Base-by-base conservation (phyloP, 352 stramenopile genomes). In the Halophytophthora polymorphica region DNA sequence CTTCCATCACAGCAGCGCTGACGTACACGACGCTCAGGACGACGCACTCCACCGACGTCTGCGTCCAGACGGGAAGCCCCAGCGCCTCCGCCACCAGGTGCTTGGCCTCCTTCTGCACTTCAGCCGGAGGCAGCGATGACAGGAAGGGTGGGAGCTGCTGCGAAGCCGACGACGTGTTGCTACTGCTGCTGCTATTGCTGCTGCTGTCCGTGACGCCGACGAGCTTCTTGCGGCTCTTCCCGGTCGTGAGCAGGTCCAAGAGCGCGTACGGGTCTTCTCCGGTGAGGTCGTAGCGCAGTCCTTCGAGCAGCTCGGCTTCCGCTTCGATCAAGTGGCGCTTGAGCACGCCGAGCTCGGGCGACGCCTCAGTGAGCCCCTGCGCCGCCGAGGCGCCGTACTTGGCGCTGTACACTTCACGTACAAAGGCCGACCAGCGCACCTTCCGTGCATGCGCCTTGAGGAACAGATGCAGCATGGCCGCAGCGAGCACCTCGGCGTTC, bases 271-370 rank as follows among this genome's bases (percentile, higher is more conserved):
- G 73, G 38, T 95, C 73, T 57, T 83, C 75, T 4, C 69, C 75
- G 11, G 73, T 83, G 13, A 95, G 34, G 38, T 95, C 84, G 48
- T 83, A 95, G 10, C 76, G 79, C 29, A 93, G 37, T 17, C 80
- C 77, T 53, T 95, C 84, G 11, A 95, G 56, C 7, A 95, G 23
- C 12, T 85, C 67, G 1, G 54, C 61, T 39, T 95, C 80, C 2
- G 69, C 68, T 21, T 77, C 71, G 17, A 91, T 43, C 8, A 93
- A 56, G 18, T 88, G 80, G 1, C 68, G 70, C 44, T 84, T 73
- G 1, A 79, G 67, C 7, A 51, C 61, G n/a, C 59, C 66, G n/a
- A 90, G 78, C 28, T 76, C 65, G 8, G 73, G 64, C 1, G 76
- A 88, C 35, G 61, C 53, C 13, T 53, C 39, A 29, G 54, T 53